phyloP scores from a whole-genome alignment of 805 yeast species.

The Yarrowia phangngaensis region DNA sequence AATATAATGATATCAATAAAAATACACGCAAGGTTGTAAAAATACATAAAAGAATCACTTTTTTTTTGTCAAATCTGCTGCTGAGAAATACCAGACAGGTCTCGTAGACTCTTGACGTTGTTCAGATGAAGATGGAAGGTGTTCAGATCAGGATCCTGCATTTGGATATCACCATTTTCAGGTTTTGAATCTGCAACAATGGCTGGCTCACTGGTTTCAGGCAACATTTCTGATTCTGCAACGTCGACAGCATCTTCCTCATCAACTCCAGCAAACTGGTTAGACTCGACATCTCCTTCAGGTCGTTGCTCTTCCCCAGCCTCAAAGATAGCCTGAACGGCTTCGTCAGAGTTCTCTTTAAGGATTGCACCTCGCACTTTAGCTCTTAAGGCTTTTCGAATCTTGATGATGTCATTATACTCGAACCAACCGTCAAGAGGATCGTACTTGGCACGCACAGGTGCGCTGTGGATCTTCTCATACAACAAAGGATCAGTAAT shows the following conservation, averaged over 20 bases:
- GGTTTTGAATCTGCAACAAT: not conserved
- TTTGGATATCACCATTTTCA: not conserved
- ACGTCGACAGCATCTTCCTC: conserved; percentile 17
- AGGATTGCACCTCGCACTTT: conserved; percentile 40
- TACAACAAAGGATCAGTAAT: conserved; percentile 61
- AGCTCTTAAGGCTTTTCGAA: conserved; percentile 67
- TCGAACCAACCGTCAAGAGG: conserved; percentile 79
- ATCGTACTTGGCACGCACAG: conserved; percentile 46
- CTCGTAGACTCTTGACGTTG: conserved; percentile 20
- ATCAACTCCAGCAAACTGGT: conserved; percentile 10
- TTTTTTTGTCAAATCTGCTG: conserved; percentile 6
- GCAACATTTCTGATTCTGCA: conserved; percentile 10
- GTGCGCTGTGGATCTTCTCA: conserved; percentile 43
- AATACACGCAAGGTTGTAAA: not conserved
- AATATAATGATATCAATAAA: too few species aligned
- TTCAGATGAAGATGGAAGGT: conserved; percentile 16
- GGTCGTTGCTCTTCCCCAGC: conserved; percentile 35
- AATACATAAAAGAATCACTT: conserved; percentile 6
- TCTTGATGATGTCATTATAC: conserved; percentile 55
- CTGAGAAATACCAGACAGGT: conserved; percentile 21
- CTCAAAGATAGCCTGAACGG: conserved; percentile 15
- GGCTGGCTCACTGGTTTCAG: conserved; percentile 11
- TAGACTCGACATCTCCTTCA: conserved; percentile 30
- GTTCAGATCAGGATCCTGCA: conserved; percentile 17
- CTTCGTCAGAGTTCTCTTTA: conserved; percentile 8